A percentile compares a stretch with the other conserved stretches of the same genome.
Conservation (phyloP, 2,329 filamentous ascomycete species). For the Sphaerostilbella broomeana region DNA sequence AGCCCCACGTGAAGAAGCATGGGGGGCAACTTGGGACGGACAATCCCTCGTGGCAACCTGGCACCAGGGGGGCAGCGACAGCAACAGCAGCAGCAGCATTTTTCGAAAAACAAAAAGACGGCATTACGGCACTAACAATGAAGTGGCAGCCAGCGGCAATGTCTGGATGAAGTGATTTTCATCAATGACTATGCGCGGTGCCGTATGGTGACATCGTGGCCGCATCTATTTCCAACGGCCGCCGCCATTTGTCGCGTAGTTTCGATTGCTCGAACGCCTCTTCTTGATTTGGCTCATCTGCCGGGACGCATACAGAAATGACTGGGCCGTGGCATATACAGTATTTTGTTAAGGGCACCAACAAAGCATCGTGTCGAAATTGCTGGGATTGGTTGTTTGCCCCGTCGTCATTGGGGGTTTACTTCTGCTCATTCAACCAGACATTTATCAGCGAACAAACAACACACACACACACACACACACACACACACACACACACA, state of each 20-base stretch:
- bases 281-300: constrained; percentile 11
- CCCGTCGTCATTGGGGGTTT: too few species aligned
- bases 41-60: constrained; percentile 14
- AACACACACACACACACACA: too few species aligned
- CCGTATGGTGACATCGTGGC: constrained; percentile 11
- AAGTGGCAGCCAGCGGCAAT: constrained; percentile 11
- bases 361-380: too few species aligned
- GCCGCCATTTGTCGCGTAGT: neutral
- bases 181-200: constrained; percentile 7
- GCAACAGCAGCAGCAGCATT: neutral
- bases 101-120: too few species aligned
- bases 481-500: neutral
- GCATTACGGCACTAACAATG: constrained; percentile 1
- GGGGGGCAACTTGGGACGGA: constrained; percentile 5
- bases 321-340: too few species aligned
- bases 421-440: too few species aligned
- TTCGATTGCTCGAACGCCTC: constrained; percentile 6
- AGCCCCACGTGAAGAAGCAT: too few species aligned
- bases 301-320: constrained; percentile 9
- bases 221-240: constrained; percentile 6
- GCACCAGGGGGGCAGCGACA: constrained; percentile 5
- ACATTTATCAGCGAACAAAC: too few species aligned
- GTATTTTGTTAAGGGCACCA: too few species aligned
- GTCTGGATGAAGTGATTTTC: too few species aligned
- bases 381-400: too few species aligned